These are phyloP conservation scores for Lactarius tabidus DNA, from an alignment of 768 basidiomycete genomes.

Conservation along the genomic window DNA sequence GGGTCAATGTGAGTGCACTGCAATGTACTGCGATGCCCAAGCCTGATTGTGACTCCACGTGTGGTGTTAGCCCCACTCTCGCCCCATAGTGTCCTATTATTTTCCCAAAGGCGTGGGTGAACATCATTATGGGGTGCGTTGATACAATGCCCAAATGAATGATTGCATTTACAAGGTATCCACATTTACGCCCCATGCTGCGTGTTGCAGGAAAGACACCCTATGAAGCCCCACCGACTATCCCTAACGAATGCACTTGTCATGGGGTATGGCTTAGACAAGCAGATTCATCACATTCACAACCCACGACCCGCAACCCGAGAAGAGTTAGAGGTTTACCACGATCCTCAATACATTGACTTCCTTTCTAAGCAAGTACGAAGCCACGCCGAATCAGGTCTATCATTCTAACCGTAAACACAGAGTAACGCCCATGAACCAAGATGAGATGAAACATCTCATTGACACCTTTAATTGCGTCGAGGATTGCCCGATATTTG, in stretches of 20 bases:
- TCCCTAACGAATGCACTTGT: slow-evolving; percentile 95
- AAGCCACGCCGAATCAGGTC: background rate
- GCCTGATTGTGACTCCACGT: background rate
- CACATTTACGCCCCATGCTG: slow-evolving; percentile 9
- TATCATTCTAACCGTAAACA: background rate
- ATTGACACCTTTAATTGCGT: slow-evolving; percentile 91
- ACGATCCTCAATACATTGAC: slow-evolving; percentile 93
- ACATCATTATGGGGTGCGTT: slow-evolving; percentile 86
- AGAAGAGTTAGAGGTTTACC: slow-evolving; percentile 85
- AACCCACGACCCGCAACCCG: slow-evolving; percentile 85
- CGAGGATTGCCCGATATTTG: slow-evolving; percentile 95
- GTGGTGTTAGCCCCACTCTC: slow-evolving; percentile 60
- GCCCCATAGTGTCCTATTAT: slow-evolving; percentile 93
- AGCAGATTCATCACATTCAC: slow-evolving; percentile 90
- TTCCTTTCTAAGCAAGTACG: slow-evolving; percentile 78
- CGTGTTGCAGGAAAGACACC: slow-evolving; percentile 78
- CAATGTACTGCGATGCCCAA: background rate
- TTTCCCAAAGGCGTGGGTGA: slow-evolving; percentile 91
- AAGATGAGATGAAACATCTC: slow-evolving; percentile 64
- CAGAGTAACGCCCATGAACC: slow-evolving; percentile 81
- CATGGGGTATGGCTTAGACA: slow-evolving; percentile 93
- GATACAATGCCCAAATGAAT: slow-evolving; percentile 29
- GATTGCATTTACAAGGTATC: slow-evolving; percentile 1
- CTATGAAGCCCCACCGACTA: slow-evolving; percentile 98
- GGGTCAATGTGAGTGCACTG: slow-evolving; percentile 58